A percentile compares a stretch with the other conserved stretches of the same genome.
Conservation (phyloP, 441 rosid genomes). For the Brassica balearica region DNA sequence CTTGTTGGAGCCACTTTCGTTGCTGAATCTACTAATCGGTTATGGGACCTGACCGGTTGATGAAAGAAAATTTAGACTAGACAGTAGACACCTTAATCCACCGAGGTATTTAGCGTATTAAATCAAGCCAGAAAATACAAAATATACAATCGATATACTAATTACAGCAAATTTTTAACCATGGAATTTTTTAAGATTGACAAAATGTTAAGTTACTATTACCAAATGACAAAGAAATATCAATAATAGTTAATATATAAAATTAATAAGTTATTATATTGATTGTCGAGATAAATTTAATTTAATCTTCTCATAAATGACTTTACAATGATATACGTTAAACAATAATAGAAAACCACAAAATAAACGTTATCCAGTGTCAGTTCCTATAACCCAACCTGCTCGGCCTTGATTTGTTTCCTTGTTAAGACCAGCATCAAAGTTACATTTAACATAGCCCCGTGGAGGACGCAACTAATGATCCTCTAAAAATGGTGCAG, state of each 20-base stretch:
- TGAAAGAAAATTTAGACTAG: constrained; percentile 25
- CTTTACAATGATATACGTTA: neutral
- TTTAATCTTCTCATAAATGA: neutral
- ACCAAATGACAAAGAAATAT: neutral
- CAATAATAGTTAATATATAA: neutral
- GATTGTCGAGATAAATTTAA: neutral
- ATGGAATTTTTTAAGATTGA: neutral
- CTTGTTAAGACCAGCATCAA: no score
- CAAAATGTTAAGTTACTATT: neutral
- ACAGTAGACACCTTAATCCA: constrained; percentile 29
- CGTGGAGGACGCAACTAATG: no score
- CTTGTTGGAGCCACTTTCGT: constrained; percentile 17
- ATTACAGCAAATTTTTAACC: neutral
- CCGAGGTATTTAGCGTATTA: constrained; percentile 9
- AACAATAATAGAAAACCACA: neutral
- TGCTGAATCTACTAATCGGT: constrained; percentile 10
- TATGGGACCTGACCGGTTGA: constrained; percentile 23
- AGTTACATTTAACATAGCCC: no score
- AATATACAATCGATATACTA: neutral
- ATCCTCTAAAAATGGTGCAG: no score
- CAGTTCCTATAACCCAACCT: no score
- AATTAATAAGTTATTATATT: neutral
- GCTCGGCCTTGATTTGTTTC: no score
- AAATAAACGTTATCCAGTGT: no score
- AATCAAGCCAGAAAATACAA: constrained; percentile 1